A percentile compares a stretch with the other conserved stretches of the same genome.
phyloP scores from a whole-genome alignment of 257 asterid species.

The Ophiorrhiza pumila region DNA sequence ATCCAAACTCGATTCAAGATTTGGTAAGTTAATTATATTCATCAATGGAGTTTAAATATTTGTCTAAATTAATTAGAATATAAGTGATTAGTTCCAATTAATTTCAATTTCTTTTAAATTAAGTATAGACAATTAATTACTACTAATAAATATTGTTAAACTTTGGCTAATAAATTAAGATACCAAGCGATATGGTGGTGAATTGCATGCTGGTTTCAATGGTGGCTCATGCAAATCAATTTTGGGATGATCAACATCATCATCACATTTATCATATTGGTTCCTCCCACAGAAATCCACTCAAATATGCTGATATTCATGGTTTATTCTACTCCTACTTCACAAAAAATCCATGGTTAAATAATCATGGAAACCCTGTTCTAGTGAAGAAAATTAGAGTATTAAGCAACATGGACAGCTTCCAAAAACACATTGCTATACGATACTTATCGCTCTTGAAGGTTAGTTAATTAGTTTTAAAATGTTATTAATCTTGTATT shows the following conservation, averaged over 20 bases:
- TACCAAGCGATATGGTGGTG: conserved; percentile 73
- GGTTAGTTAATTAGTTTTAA: conserved; percentile 29
- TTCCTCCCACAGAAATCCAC: conserved; percentile 43
- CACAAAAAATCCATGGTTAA: conserved; percentile 35
- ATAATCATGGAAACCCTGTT: conserved; percentile 30
- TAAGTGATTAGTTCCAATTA: no score
- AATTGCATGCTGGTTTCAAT: conserved; percentile 47
- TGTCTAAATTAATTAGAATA: no score
- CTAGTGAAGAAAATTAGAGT: conserved; percentile 20
- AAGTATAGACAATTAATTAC: no score
- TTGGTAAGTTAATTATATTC: conserved; percentile 47
- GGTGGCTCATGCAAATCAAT: conserved; percentile 17
- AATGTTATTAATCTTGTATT: neutral
- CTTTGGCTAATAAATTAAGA: conserved; percentile 32
- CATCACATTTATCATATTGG: conserved; percentile 47
- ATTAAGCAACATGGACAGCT: conserved; percentile 41
- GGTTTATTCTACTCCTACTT: conserved; percentile 29
- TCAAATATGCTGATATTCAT: conserved; percentile 25
- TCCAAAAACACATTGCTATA: conserved; percentile 39
- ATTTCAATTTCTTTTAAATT: no score
- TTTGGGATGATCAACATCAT: no score
- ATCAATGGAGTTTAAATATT: no score
- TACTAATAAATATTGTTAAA: no score
- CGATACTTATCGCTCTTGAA: conserved; percentile 41
- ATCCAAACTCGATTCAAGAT: conserved; percentile 44